Base-by-base conservation (phyloP, 164 flowering plant genomes). In the Stephania japonica region DNA sequence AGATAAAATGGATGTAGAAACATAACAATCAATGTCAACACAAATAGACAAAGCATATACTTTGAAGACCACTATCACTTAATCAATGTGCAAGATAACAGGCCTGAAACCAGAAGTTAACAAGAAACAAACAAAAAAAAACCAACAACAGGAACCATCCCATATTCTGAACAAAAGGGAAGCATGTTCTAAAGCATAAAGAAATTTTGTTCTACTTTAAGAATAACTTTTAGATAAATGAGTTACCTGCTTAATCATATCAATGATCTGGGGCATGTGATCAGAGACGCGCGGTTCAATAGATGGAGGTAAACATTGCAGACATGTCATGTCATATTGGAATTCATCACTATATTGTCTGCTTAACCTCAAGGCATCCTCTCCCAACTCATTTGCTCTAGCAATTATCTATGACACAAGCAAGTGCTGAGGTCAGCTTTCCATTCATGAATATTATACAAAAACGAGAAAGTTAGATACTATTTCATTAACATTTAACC, bases 281-380 rank as follows among this genome's bases (percentile, higher is more conserved):
- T 92, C 94, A 18, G 99, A 92, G 43, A 94, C 97, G 72, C 92
- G 89, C 53, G 99, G 99, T 68, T 94, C 93, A 64, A 88, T 85
- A 25, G 94, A 85, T 78, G 99, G 97, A 69, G 90, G 85, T 50
- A 92, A 76, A 80, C 99, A 94, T 74, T 85, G 85, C 75, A 94
- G 97, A 82, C 75, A 70, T 44, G 47, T 71, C 97, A 94, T 94
- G 78, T 94, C 97, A 68, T n/a, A 77, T 77, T 76, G 86, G 70
- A 94, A 94, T 75, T 94, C 99, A 61, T 90, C 86, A 79, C 95
- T 91, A 72, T 75, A 94, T 23, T 93, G 92, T 70, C 87, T 85
- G 81, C 99, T 94, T 81, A 94, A 86, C 72, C 80, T 78, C 49
- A 92, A 79, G n/a, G 97, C 97, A 81, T 92, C 94, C 85, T 94